Evolutionary conservation across 495 filamentous ascomycete genomes (phyloP).

Genomic region (Aspergillus funiculosus): DNA sequence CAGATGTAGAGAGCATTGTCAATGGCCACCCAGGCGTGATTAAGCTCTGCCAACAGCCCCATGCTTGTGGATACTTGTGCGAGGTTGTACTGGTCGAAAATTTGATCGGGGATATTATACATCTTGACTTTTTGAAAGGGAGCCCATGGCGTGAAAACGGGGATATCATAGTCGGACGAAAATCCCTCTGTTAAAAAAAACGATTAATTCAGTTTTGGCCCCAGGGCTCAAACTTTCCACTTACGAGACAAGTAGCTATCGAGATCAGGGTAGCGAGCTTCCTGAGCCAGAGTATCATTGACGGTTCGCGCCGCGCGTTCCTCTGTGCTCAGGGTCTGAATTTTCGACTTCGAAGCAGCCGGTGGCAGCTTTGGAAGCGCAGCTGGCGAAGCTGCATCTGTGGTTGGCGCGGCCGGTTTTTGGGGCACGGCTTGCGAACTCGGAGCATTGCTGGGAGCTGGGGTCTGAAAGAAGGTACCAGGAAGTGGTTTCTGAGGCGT

Average conservation of each 20-base stretch:
- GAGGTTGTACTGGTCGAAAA: conserved; percentile 84
- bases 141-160: conserved; percentile 61
- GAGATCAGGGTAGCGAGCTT: conserved; percentile 79
- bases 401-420: conserved; percentile 25
- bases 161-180: conserved; percentile 86
- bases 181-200: conserved; percentile 76
- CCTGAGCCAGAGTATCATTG: conserved; percentile 66
- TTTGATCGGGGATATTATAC: conserved; percentile 79
- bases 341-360: conserved; percentile 31
- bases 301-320: conserved; percentile 79
- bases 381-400: conserved; percentile 19
- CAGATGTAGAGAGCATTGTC: conserved; percentile 95
- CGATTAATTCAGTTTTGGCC: no score
- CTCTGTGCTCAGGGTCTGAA: conserved; percentile 53
- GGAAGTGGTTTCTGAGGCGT: conserved; percentile 64
- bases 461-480: conserved; percentile 69
- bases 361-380: conserved; percentile 36
- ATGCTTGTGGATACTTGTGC: conserved; percentile 79
- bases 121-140: conserved; percentile 79
- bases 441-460: conserved; percentile 41
- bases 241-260: conserved; percentile 86
- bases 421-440: conserved; percentile 23
- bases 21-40: conserved; percentile 92
- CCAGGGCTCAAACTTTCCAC: conserved; percentile 27
- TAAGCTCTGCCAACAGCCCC: conserved; percentile 87